These are phyloP conservation scores for Cadophora sp. DNA, from an alignment of 2,329 filamentous ascomycete species.

Conservation along the genomic window DNA sequence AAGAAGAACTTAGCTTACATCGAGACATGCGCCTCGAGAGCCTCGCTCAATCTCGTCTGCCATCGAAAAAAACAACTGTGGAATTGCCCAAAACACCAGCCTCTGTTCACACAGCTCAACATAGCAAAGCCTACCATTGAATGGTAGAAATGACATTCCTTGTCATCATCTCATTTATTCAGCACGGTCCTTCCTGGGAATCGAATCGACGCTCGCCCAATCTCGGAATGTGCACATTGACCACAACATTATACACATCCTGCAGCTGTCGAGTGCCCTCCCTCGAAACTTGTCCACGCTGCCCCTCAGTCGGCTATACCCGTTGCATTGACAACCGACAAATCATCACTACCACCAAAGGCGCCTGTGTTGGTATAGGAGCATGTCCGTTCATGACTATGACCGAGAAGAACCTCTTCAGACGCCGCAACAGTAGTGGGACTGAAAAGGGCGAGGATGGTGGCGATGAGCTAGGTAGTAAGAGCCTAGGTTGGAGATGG, in stretches of 20 bases:
- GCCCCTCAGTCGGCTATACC: background rate
- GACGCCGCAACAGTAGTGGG: background rate
- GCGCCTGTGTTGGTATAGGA: background rate
- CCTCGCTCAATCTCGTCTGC: background rate
- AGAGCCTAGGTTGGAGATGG: constrained; percentile 1
- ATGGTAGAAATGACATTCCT: background rate
- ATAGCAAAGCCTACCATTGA: background rate
- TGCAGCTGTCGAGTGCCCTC: background rate
- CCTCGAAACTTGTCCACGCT: background rate
- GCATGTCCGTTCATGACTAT: constrained; percentile 1
- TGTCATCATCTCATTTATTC: background rate
- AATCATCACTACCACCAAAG: background rate
- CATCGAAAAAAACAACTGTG: background rate
- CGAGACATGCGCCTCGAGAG: background rate
- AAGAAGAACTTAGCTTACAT: background rate
- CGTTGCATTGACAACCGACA: background rate
- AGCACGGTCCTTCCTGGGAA: background rate
- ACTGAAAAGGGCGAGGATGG: background rate
- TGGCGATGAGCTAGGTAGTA: background rate
- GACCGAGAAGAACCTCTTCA: background rate
- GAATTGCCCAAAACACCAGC: too few species aligned
- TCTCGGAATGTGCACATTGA: background rate
- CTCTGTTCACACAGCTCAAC: background rate
- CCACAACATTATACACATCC: background rate
- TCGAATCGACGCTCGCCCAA: background rate